phyloP scores from a whole-genome alignment of 225 moss, liverwort and hornwort species.

The Pseudisothecium myosuroides region DNA sequence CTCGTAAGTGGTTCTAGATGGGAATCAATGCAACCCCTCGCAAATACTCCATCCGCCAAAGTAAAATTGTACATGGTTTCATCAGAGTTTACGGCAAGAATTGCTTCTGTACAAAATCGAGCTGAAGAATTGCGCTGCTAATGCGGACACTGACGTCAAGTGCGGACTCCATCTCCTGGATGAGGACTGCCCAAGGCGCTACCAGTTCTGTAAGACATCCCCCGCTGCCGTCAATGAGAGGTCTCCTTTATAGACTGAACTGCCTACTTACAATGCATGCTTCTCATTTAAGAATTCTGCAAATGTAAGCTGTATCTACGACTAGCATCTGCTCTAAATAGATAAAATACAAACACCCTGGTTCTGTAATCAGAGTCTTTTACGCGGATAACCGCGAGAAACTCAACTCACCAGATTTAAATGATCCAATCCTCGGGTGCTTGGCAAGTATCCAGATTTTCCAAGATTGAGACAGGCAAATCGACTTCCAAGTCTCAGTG shows the following conservation, averaged over 20 bases:
- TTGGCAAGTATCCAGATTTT: neutral
- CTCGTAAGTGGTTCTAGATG: neutral
- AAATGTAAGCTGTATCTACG: neutral
- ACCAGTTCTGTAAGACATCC: neutral
- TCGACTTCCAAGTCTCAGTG: neutral
- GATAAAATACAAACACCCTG: conserved; percentile 3
- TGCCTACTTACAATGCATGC: conserved; percentile 7
- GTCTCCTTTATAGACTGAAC: neutral
- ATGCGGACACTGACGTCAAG: neutral
- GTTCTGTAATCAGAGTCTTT: neutral
- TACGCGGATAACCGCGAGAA: neutral
- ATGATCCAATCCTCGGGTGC: neutral
- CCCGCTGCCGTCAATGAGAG: neutral
- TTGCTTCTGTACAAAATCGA: conserved; percentile 24
- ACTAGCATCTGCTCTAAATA: conserved; percentile 1
- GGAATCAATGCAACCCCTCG: conserved; percentile 12
- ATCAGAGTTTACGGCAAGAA: conserved; percentile 27
- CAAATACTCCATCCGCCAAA: conserved; percentile 20
- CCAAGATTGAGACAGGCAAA: neutral
- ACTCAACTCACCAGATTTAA: conserved; percentile 2
- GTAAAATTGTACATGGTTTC: conserved; percentile 21
- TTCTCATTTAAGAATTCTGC: conserved; percentile 1
- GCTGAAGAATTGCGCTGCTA: conserved; percentile 15
- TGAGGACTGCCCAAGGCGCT: neutral
- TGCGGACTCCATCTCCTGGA: neutral